Conservation (phyloP, 805 yeast species). For the Candida fluviatilis region DNA sequence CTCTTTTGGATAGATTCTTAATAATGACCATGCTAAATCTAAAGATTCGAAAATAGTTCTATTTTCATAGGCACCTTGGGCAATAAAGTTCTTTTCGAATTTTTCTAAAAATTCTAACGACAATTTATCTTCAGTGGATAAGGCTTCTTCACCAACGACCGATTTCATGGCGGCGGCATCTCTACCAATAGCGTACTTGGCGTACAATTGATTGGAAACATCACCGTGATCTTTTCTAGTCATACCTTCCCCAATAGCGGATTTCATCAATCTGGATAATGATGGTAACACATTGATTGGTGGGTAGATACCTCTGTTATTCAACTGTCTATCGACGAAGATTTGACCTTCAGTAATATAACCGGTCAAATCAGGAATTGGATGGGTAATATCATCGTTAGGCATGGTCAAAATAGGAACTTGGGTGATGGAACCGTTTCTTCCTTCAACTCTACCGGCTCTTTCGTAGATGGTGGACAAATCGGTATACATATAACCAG, state of each 20-base stretch:
- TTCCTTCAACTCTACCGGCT: slow-evolving; percentile 99
- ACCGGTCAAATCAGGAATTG: slow-evolving; percentile 99
- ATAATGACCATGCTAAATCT: slow-evolving; percentile 96
- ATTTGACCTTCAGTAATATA: slow-evolving; percentile 99
- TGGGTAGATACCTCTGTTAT: slow-evolving; percentile 96
- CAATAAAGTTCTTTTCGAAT: slow-evolving; percentile 91
- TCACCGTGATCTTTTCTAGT: slow-evolving; percentile 99
- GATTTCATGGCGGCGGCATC: slow-evolving; percentile 99
- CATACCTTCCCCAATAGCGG: slow-evolving; percentile 99
- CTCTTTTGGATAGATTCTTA: slow-evolving; percentile 99
- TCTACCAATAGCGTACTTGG: slow-evolving; percentile 98
- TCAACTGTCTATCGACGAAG: slow-evolving; percentile 91
- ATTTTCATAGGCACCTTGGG: slow-evolving; percentile 96
- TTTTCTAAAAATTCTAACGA: slow-evolving; percentile 97
- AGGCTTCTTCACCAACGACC: slow-evolving; percentile 99
- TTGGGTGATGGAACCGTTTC: slow-evolving; percentile 99
- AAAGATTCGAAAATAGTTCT: slow-evolving; percentile 92
- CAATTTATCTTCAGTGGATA: slow-evolving; percentile 94
- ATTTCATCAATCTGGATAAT: slow-evolving; percentile 95
- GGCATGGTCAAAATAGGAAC: slow-evolving; percentile 99
- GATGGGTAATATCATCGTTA: slow-evolving; percentile 99
- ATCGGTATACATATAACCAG: slow-evolving; percentile 99
- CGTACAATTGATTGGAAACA: slow-evolving; percentile 97
- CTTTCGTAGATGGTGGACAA: slow-evolving; percentile 98
- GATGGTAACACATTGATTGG: slow-evolving; percentile 98